Conservation (phyloP, 106 monocot genomes). For the Triglochin maritima region DNA sequence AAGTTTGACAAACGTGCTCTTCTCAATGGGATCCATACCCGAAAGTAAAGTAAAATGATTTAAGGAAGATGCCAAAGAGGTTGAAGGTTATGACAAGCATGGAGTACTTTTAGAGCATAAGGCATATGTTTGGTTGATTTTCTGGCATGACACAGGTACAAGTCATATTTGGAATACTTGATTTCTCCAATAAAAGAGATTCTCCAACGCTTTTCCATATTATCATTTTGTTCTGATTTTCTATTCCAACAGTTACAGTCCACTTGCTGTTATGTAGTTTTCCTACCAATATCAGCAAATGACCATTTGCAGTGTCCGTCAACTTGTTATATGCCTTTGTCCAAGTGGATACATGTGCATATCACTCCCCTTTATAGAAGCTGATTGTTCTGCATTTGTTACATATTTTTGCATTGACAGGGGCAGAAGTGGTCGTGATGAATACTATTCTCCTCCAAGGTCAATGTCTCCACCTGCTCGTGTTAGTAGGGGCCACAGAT, state of each 20-base stretch:
- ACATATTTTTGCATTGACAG: slow-evolving; percentile 4
- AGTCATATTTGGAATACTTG: neutral
- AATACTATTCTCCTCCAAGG: neutral
- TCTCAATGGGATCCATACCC: slow-evolving; percentile 3
- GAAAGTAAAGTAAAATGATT: slow-evolving; percentile 4
- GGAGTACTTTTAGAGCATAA: neutral
- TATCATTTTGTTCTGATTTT: too few relatives aligned
- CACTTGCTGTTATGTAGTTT: too few relatives aligned
- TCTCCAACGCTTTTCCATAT: neutral
- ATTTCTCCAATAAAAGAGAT: neutral
- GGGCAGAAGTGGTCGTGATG: neutral
- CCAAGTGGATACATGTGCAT: too few relatives aligned
- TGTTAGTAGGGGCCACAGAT: neutral
- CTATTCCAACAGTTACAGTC: too few relatives aligned
- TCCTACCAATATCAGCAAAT: too few relatives aligned
- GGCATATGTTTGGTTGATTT: slow-evolving; percentile 1
- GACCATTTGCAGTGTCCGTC: too few relatives aligned
- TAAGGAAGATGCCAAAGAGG: slow-evolving; percentile 8
- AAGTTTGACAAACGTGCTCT: slow-evolving; percentile 1
- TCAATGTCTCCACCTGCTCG: neutral
- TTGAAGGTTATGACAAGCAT: slow-evolving; percentile 1
- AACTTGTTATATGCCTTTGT: too few relatives aligned
- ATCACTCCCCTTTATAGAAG: too few relatives aligned
- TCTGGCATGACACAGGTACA: slow-evolving; percentile 3
- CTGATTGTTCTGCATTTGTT: neutral